These are phyloP conservation scores for Chondrus crispus DNA, from an alignment of 23 red algal genomes.

Conservation along the genomic window DNA sequence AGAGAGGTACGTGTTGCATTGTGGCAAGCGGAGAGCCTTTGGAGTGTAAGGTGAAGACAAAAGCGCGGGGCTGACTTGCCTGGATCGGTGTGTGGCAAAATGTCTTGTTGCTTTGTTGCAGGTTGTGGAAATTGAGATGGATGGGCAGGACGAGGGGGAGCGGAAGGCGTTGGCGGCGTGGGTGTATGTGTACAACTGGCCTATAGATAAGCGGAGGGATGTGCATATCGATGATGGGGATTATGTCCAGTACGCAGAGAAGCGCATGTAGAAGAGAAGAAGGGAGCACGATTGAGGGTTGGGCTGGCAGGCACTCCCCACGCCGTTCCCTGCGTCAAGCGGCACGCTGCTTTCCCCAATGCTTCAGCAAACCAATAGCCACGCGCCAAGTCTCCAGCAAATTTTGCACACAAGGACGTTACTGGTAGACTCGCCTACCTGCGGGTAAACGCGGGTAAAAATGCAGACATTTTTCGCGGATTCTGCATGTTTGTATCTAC, in stretches of 20 bases:
- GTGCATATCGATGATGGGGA: neutral
- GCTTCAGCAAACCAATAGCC: too few species aligned
- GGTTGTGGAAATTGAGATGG: neutral
- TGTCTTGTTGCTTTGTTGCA: neutral
- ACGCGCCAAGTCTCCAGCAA: too few species aligned
- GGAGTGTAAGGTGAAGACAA: too few species aligned
- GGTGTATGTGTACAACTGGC: constrained; percentile 43
- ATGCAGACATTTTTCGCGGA: too few species aligned
- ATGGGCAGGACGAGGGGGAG: neutral
- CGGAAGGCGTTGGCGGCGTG: neutral
- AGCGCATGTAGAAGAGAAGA: too few species aligned
- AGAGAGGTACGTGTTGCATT: neutral
- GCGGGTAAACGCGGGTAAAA: neutral
- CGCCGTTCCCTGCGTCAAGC: too few species aligned
- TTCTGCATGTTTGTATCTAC: too few species aligned
- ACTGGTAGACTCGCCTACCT: neutral
- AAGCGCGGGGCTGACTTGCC: neutral
- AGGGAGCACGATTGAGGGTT: too few species aligned
- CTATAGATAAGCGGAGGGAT: neutral
- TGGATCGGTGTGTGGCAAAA: neutral
- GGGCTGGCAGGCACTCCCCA: too few species aligned
- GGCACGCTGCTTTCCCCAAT: too few species aligned
- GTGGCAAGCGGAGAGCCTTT: neutral
- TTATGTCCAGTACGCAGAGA: constrained; percentile 38
- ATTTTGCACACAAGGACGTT: neutral